These are phyloP conservation scores for Hanseniaspora vineae DNA, from an alignment of 805 yeast species.

Conservation along the genomic window DNA sequence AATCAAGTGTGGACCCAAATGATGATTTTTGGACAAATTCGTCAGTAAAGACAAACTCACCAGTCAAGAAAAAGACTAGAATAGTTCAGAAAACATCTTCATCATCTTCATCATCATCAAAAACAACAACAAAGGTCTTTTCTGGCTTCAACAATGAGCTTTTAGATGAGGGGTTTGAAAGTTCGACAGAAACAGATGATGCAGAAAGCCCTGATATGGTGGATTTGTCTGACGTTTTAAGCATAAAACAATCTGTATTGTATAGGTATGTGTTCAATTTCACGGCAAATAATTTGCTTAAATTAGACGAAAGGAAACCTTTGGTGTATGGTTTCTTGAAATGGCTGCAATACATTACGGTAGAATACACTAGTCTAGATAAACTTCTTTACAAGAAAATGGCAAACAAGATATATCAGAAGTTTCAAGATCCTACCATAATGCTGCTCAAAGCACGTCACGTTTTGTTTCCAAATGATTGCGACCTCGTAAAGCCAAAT, in stretches of 20 bases:
- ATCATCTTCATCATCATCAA: too few relatives aligned
- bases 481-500: slow-evolving; percentile 34
- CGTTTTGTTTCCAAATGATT: slow-evolving; percentile 35
- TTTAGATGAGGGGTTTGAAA: too few relatives aligned
- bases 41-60: neutral
- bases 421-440: slow-evolving; percentile 11
- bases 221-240: too few relatives aligned
- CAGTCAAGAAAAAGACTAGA: too few relatives aligned
- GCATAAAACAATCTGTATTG: slow-evolving; percentile 1
- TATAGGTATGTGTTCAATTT: slow-evolving; percentile 12
- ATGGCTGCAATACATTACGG: slow-evolving; percentile 10
- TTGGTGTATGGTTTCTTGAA: slow-evolving; percentile 18
- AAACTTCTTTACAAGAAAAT: slow-evolving; percentile 2
- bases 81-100: too few relatives aligned
- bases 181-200: too few relatives aligned
- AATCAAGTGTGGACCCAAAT: neutral
- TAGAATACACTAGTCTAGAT: slow-evolving; percentile 6
- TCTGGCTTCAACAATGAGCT: too few relatives aligned
- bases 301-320: slow-evolving; percentile 18
- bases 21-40: neutral
- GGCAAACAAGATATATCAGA: slow-evolving; percentile 12
- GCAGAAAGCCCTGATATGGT: too few relatives aligned
- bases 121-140: too few relatives aligned
- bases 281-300: slow-evolving; percentile 1
- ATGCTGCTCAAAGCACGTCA: slow-evolving; percentile 22